A percentile compares a stretch with the other conserved stretches of the same genome.
These are phyloP conservation scores for Phialophora expanda DNA, from an alignment of 2,329 filamentous ascomycete species.

Conservation along the genomic window DNA sequence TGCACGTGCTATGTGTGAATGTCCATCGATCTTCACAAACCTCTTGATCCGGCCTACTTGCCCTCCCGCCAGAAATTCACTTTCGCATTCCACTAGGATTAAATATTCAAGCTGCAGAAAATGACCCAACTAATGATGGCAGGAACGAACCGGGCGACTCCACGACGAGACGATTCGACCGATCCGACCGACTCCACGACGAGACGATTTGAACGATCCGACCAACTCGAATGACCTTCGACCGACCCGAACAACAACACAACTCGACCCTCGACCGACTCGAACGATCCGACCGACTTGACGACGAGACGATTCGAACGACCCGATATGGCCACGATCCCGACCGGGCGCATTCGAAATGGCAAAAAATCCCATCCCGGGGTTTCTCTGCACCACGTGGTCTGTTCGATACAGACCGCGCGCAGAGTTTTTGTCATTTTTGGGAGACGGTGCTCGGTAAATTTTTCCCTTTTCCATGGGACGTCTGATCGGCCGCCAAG, in stretches of 20 bases:
- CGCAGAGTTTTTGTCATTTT: not conserved
- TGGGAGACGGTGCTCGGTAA: not conserved
- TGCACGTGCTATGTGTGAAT: not conserved
- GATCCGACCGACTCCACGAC: no score
- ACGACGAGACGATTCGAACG: no score
- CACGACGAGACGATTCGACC: no score
- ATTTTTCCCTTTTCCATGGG: not conserved
- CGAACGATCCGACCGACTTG: not conserved
- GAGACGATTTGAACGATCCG: no score
- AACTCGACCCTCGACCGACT: not conserved
- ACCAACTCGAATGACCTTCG: no score
- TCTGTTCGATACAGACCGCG: not conserved
- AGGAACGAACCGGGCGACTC: not conserved
- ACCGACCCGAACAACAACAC: no score
- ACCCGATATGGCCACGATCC: not conserved
- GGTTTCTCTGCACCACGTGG: not conserved
- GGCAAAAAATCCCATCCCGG: not conserved
- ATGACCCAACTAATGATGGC: not conserved
- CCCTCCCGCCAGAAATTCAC: not conserved
- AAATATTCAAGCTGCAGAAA: not conserved
- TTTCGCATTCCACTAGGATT: not conserved
- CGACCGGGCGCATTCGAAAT: not conserved
- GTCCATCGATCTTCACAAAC: not conserved
- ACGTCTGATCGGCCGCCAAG: not conserved
- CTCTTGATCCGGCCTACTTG: not conserved